phyloP scores from a whole-genome alignment of 805 yeast genomes.

The Nakazawaea populi region DNA sequence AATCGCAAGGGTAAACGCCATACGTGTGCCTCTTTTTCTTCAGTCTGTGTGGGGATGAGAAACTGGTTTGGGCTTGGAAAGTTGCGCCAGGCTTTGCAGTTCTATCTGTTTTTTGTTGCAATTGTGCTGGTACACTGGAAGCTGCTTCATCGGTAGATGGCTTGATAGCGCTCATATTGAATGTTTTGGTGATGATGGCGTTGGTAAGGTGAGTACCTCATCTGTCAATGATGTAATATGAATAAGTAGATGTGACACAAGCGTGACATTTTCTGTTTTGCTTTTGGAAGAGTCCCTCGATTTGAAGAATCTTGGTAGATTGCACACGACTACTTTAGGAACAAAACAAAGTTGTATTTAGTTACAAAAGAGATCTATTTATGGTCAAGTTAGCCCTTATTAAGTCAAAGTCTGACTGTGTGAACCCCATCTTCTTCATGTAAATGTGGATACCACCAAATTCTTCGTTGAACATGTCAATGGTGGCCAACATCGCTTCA shows the following conservation, averaged over 20 bases:
- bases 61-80: neutral
- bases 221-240: too few species aligned
- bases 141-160: neutral
- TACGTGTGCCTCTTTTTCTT: conserved; percentile 6
- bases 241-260: too few species aligned
- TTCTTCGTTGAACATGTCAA: conserved; percentile 42
- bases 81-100: neutral
- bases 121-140: too few species aligned
- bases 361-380: neutral
- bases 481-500: conserved; percentile 64
- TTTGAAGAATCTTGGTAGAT: too few species aligned
- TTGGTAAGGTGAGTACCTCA: too few species aligned
- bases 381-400: conserved; percentile 26
- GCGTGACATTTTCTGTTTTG: too few species aligned
- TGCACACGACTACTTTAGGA: too few species aligned
- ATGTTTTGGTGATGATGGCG: too few species aligned
- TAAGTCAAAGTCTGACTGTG: conserved; percentile 34
- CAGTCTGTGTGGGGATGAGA: neutral
- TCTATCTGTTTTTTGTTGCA: neutral
- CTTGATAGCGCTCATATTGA: neutral
- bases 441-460: conserved; percentile 53
- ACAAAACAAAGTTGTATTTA: neutral
- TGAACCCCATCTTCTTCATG: conserved; percentile 37
- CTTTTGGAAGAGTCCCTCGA: too few species aligned
- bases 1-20: conserved; percentile 26